phyloP scores from a whole-genome alignment of 345 rosid species.

The Brassica rapa region DNA sequence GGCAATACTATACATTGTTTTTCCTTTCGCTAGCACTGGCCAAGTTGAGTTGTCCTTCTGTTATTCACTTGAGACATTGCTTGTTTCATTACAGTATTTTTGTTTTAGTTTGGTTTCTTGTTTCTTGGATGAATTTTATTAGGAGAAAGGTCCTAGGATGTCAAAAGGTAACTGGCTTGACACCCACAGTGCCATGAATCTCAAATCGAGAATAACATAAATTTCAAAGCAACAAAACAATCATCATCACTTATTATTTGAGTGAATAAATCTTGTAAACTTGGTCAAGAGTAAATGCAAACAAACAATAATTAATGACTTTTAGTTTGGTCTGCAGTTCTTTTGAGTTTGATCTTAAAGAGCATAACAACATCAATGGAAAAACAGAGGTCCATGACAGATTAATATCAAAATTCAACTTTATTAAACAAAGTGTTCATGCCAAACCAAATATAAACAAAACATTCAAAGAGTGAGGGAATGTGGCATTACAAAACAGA shows the following conservation, averaged over 20 bases:
- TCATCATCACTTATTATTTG: not conserved
- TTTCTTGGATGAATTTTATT: not conserved
- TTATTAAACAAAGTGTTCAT: not conserved
- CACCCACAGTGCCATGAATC: slow-evolving; percentile 89
- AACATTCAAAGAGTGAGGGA: not conserved
- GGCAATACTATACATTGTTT: not conserved
- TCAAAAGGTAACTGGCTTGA: slow-evolving; percentile 77
- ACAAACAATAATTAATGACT: not conserved
- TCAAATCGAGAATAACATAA: slow-evolving; percentile 60
- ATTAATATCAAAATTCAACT: not conserved
- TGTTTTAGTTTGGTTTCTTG: not conserved
- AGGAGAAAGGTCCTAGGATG: slow-evolving; percentile 54
- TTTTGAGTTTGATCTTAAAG: not conserved
- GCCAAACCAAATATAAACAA: not conserved
- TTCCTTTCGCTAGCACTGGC: slow-evolving; percentile 20
- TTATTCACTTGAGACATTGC: not conserved
- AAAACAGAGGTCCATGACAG: slow-evolving; percentile 4
- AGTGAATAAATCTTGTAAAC: not conserved
- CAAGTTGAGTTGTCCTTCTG: slow-evolving; percentile 10
- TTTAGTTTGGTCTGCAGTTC: not conserved
- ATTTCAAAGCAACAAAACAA: not conserved
- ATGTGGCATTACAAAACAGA: slow-evolving; percentile 8
- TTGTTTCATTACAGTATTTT: not conserved
- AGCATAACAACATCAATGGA: slow-evolving; percentile 3
- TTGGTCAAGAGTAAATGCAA: not conserved